Evolutionary conservation across 2,329 filamentous ascomycete species (phyloP).

Genomic region (Claviceps maximensis): DNA sequence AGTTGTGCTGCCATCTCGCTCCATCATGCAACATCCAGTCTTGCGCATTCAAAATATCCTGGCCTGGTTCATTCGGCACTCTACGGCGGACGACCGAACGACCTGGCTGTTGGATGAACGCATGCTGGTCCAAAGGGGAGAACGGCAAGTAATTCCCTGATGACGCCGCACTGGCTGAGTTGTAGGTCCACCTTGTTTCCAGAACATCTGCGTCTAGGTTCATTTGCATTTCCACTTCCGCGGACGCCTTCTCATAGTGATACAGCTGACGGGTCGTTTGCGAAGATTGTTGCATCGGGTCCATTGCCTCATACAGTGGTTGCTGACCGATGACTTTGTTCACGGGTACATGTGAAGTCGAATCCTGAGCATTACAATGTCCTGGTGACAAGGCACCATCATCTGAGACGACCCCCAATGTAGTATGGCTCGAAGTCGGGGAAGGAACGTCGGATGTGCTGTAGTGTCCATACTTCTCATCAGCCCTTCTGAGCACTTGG

Average conservation of each 20-base stretch:
- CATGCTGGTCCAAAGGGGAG: constrained; percentile 1
- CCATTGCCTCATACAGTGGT: constrained; percentile 6
- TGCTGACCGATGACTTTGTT: constrained; percentile 3
- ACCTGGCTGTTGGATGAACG: constrained; percentile 7
- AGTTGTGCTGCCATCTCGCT: constrained; percentile 44
- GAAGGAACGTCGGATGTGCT: constrained; percentile 48
- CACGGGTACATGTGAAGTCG: constrained; percentile 17
- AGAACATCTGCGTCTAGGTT: constrained; percentile 13
- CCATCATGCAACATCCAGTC: constrained; percentile 47
- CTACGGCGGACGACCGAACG: constrained; percentile 8
- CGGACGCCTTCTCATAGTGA: constrained; percentile 1
- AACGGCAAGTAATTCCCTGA: constrained; percentile 2
- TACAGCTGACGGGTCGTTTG: constrained; percentile 1
- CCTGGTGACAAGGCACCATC: constrained; percentile 12
- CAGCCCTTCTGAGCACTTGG: constrained; percentile 60
- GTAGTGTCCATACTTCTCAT: constrained; percentile 66
- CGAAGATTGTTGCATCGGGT: constrained; percentile 6
- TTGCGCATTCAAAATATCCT: constrained; percentile 29
- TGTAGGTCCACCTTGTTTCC: constrained; percentile 12
- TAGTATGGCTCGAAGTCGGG: constrained; percentile 25
- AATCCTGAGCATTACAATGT: constrained; percentile 23
- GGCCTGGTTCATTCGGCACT: constrained; percentile 5
- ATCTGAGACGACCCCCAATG: constrained; percentile 18
- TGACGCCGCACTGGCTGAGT: background rate
- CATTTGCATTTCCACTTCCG: constrained; percentile 8